These are phyloP conservation scores for Citrus maxima DNA, from an alignment of 345 rosid genomes.

Conservation along the genomic window DNA sequence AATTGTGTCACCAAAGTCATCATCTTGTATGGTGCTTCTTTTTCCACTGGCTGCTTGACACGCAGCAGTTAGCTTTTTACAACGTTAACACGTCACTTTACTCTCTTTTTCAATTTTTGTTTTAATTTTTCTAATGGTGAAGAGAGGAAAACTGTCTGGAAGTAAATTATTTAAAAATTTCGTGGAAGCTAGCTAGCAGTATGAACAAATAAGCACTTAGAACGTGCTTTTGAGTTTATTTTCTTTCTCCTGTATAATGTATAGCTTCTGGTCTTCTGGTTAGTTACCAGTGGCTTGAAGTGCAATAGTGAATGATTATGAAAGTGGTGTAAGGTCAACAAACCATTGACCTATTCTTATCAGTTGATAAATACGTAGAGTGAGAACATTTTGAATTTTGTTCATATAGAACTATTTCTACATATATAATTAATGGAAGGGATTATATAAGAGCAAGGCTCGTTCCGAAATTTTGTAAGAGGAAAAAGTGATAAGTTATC, in stretches of 20 bases:
- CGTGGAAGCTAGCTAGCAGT: background rate
- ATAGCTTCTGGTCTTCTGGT: background rate
- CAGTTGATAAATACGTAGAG: background rate
- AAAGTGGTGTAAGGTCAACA: background rate
- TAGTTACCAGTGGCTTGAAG: background rate
- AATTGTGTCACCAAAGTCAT: background rate
- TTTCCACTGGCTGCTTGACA: background rate
- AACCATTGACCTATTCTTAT: background rate
- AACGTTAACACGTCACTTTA: slow-evolving; percentile 7
- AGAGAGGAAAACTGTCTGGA: background rate
- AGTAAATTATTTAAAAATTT: too few species aligned
- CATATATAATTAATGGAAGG: too few species aligned
- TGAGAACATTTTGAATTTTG: background rate
- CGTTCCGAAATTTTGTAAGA: too few species aligned
- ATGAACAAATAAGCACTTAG: background rate
- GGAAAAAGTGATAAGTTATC: too few species aligned
- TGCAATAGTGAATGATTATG: background rate
- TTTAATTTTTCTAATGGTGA: background rate
- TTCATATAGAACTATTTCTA: too few species aligned
- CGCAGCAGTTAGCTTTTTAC: background rate
- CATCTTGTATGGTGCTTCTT: background rate
- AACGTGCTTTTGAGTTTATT: background rate
- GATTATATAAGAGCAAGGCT: too few species aligned
- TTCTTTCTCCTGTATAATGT: background rate
- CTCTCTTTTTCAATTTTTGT: background rate